phyloP scores from a whole-genome alignment of 129 eudicot species.

The Flaveria ramosissima region DNA sequence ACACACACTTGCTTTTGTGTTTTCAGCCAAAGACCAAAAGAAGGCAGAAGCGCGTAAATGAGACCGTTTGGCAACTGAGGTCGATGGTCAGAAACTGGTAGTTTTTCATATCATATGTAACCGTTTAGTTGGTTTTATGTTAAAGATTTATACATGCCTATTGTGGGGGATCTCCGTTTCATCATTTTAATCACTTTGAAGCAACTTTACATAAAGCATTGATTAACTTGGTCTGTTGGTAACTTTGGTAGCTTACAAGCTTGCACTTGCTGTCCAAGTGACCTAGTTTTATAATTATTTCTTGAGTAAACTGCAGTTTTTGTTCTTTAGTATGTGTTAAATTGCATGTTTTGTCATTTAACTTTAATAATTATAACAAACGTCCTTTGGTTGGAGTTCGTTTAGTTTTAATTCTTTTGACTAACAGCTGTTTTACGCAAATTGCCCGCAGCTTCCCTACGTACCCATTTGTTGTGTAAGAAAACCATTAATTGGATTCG shows the following conservation, averaged over 20 bases:
- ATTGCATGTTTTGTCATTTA: too few species aligned
- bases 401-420: too few species aligned
- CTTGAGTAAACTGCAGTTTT: too few species aligned
- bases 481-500: too few species aligned
- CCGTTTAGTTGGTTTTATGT: constrained; percentile 35
- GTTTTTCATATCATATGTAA: constrained; percentile 21
- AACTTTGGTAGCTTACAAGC: background rate
- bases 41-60: constrained; percentile 76
- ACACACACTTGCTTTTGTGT: constrained; percentile 6
- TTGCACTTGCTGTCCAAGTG: background rate
- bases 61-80: constrained; percentile 5
- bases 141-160: constrained; percentile 25
- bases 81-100: constrained; percentile 27
- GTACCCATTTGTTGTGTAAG: too few species aligned
- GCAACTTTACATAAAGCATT: background rate
- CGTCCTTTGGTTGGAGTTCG: too few species aligned
- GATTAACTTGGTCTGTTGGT: background rate
- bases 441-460: too few species aligned
- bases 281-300: background rate
- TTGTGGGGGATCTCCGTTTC: constrained; percentile 22
- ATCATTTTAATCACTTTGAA: constrained; percentile 19
- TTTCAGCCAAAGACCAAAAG: constrained; percentile 86
- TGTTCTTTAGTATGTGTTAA: too few species aligned
- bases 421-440: too few species aligned
- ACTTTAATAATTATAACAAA: too few species aligned